These are phyloP conservation scores for Gossypium schwendimanii DNA, from an alignment of 441 rosid species.

Conservation along the genomic window DNA sequence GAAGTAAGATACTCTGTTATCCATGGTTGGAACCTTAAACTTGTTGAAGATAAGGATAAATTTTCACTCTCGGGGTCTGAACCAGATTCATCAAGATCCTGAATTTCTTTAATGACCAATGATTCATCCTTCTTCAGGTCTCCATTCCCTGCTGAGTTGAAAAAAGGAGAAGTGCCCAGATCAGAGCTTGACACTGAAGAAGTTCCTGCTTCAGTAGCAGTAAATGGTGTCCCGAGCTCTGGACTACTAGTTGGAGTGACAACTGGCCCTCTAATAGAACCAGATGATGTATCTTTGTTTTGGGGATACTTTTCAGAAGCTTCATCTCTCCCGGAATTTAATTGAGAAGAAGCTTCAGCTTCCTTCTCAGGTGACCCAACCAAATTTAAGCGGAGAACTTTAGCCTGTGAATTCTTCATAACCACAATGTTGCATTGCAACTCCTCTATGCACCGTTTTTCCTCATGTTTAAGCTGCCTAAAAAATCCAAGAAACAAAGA, in stretches of 20 bases:
- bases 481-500: conserved; percentile 16
- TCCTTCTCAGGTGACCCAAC: conserved; percentile 61
- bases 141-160: conserved; percentile 46
- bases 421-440: conserved; percentile 92
- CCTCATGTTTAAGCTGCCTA: conserved; percentile 82
- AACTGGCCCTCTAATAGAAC: conserved; percentile 60
- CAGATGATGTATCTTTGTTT: conserved; percentile 35
- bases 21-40: conserved; percentile 78
- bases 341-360: conserved; percentile 32
- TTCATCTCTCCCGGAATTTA: conserved; percentile 39
- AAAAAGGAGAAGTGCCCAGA: conserved; percentile 79
- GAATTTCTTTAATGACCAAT: conserved; percentile 42
- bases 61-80: conserved; percentile 79
- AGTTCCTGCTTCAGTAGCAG: conserved; percentile 83
- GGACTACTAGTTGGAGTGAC: conserved; percentile 96
- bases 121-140: conserved; percentile 62
- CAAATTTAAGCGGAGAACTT: conserved; percentile 87
- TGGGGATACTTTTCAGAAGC: conserved; percentile 34
- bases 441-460: conserved; percentile 75
- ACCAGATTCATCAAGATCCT: conserved; percentile 49
- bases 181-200: conserved; percentile 95
- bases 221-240: conserved; percentile 84
- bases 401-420: conserved; percentile 82
- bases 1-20: conserved; percentile 47
- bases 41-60: conserved; percentile 53